These are phyloP conservation scores for Ensete glaucum DNA, from an alignment of 176 grass and related monocot genomes.

Conservation along the genomic window DNA sequence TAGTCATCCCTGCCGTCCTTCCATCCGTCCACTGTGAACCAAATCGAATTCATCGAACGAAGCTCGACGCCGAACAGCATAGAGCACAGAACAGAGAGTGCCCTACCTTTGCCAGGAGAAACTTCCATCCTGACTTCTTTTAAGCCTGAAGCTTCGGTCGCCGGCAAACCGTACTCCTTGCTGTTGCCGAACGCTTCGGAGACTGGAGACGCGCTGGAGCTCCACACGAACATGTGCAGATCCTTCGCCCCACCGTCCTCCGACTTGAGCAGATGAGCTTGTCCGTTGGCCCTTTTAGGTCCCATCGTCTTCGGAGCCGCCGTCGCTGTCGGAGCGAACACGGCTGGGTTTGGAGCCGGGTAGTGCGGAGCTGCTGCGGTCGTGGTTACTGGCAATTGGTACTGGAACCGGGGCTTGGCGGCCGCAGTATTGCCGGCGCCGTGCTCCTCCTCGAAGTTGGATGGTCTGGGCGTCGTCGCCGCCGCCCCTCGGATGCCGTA, in stretches of 20 bases:
- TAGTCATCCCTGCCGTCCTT: slow-evolving; percentile 10
- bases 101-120: slow-evolving; percentile 6
- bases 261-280: neutral
- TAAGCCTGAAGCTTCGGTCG: slow-evolving; percentile 3
- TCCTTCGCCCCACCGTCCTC: slow-evolving; percentile 35
- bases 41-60: neutral
- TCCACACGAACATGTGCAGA: slow-evolving; percentile 99
- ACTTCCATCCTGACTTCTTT: slow-evolving; percentile 1
- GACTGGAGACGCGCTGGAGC: slow-evolving; percentile 97
- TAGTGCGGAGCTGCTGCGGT: neutral
- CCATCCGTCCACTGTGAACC: neutral
- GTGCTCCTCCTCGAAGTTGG: slow-evolving; percentile 13
- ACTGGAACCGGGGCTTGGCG: slow-evolving; percentile 9
- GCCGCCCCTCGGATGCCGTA: neutral
- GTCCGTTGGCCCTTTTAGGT: slow-evolving; percentile 2
- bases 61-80: too few relatives aligned
- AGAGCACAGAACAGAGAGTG: too few relatives aligned
- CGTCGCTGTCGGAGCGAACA: neutral
- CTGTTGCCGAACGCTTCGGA: slow-evolving; percentile 34
- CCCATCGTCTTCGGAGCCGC: neutral
- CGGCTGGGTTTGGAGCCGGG: slow-evolving; percentile 7
- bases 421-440: neutral
- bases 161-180: slow-evolving; percentile 5
- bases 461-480: slow-evolving; percentile 7
- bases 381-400: neutral